Evolutionary conservation across 352 stramenopile species (phyloP).

Genomic region (Detonula confervacea): DNA sequence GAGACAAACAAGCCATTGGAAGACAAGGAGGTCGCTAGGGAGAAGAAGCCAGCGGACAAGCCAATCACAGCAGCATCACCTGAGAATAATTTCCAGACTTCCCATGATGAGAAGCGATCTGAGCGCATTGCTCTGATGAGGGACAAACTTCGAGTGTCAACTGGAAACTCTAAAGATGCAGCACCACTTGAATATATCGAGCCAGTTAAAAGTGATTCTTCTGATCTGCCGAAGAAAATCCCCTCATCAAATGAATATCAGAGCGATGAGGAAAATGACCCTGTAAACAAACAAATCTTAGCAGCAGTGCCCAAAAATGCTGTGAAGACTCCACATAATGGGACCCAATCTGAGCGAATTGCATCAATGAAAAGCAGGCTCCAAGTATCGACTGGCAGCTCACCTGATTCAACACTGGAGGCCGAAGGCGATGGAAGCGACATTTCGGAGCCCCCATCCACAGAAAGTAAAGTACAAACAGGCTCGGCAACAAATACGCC

Average conservation of each 20-base stretch:
- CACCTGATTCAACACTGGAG: neutral
- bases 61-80: neutral
- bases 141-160: slow-evolving; percentile 18
- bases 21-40: neutral
- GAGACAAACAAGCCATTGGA: neutral
- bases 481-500: neutral
- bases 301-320: too few species aligned
- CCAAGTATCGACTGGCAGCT: too few species aligned
- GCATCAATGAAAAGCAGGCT: too few species aligned
- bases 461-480: neutral
- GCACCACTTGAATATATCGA: too few species aligned
- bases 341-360: too few species aligned
- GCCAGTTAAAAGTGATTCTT: too few species aligned
- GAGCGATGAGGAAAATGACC: too few species aligned
- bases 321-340: too few species aligned
- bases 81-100: neutral
- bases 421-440: neutral
- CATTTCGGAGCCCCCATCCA: neutral
- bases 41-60: neutral
- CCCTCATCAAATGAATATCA: too few species aligned
- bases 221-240: too few species aligned
- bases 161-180: too few species aligned
- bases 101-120: slow-evolving; percentile 11
- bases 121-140: slow-evolving; percentile 14
- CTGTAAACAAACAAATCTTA: too few species aligned